Conservation (phyloP, 1,284 basidiomycete genomes). For the Papiliotrema fonsecae region DNA sequence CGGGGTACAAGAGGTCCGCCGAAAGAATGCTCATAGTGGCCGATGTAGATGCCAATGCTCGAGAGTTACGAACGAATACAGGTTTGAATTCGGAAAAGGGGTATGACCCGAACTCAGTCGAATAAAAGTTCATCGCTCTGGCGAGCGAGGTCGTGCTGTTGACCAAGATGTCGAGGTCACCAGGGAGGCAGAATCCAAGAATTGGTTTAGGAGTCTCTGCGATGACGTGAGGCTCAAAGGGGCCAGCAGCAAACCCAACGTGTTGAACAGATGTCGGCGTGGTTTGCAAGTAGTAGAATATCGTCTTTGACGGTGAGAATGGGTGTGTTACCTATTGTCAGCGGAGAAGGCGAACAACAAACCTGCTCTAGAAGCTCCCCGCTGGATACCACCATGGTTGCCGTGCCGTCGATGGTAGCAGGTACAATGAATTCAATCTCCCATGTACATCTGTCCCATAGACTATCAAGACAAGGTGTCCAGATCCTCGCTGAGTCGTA, state of each 20-base stretch:
- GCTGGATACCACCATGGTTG: slow-evolving; percentile 84
- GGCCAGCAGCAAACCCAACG: slow-evolving; percentile 90
- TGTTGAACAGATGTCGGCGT: slow-evolving; percentile 90
- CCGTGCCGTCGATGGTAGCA: slow-evolving; percentile 68
- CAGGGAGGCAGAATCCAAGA: slow-evolving; percentile 88
- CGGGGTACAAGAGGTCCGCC: slow-evolving; percentile 78
- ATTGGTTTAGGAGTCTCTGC: slow-evolving; percentile 71
- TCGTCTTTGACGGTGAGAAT: slow-evolving; percentile 86
- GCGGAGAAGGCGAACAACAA: slow-evolving; percentile 26
- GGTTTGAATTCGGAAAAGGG: slow-evolving; percentile 93
- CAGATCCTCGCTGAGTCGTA: slow-evolving; percentile 90
- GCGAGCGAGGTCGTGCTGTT: slow-evolving; percentile 71
- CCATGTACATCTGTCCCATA: slow-evolving; percentile 98
- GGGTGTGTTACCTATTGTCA: slow-evolving; percentile 76
- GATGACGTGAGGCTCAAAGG: slow-evolving; percentile 77
- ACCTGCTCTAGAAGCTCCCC: slow-evolving; percentile 92
- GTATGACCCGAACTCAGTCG: slow-evolving; percentile 90
- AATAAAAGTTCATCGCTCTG: slow-evolving; percentile 86
- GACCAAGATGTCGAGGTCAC: slow-evolving; percentile 62
- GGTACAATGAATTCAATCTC: slow-evolving; percentile 96
- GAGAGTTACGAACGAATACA: slow-evolving; percentile 89
- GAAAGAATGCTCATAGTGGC: slow-evolving; percentile 79
- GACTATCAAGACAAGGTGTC: slow-evolving; percentile 92
- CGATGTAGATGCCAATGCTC: slow-evolving; percentile 71
- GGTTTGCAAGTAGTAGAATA: slow-evolving; percentile 88